Evolutionary conservation across 192 early-diverging fungal genomes (phyloP), one percentile per base, ranked within the genome.

Genomic region (Ambispora gerdemannii): DNA sequence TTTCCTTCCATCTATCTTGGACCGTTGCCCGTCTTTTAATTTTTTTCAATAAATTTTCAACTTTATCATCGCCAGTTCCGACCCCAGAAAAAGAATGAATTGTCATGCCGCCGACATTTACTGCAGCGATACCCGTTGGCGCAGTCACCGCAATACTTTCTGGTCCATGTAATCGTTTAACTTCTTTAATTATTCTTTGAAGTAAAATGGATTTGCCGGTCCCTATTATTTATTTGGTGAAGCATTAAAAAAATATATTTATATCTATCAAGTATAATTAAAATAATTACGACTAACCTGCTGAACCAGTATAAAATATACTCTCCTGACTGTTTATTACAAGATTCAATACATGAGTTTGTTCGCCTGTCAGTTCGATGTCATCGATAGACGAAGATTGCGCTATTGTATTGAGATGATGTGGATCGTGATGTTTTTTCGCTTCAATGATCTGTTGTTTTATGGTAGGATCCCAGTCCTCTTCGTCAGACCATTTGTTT

Each of bases 51-150:
- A 86, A 55, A 1, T 47, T 64, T 25, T 53, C 33, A 19, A 63
- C 22, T 4, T 22, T 58, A 17, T 77, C 84, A 33, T 73, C 72
- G 4, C 88, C 91, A 19, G 84, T 35, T 6, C 91, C 91, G 38
- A 91, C 85, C 20, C 86, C 85, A 0, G 84, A 74, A 73, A 91
- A 91, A 63, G 87, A 86, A 63, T 93, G 90, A 36, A 93, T 76
- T 0, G 91, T 93, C 20, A 77, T 83, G 6, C 91, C 91, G 52
- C 84, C 81, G 55, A 93, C 87, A 58, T 93, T 88, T 64, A 89
- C 86, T 22, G 91, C 91, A 6, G 91, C 91, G 72, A 93, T 91
- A 22, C 91, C 91, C 8, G 91, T 93, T 1, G 90, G 85, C 3
- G 91, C 91, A 3, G 87, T 89, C 3, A 89, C 81, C 2, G 84